Evolutionary conservation across 208 protist species (phyloP).

Genomic region (Trypanosoma scelopori): DNA sequence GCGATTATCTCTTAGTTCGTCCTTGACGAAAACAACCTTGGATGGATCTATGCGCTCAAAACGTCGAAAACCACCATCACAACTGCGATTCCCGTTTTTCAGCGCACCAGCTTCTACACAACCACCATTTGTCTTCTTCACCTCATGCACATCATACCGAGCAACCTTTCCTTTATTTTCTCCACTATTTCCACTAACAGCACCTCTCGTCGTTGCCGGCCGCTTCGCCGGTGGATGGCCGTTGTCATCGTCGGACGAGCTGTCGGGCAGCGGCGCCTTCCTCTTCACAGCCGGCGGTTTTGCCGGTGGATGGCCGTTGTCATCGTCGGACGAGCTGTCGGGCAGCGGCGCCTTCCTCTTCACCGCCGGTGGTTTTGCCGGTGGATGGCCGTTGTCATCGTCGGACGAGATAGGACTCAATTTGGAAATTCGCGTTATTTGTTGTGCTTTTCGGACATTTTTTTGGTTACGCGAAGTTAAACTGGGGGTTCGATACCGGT

Average conservation of each 20-base stretch:
- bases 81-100: constrained; percentile 2
- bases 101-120: background rate
- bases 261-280: constrained; percentile 41
- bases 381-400: background rate
- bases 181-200: constrained; percentile 2
- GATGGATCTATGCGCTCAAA: constrained; percentile 81
- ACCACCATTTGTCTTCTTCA: background rate
- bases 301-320: constrained; percentile 51
- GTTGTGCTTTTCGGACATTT: too few species aligned
- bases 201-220: constrained; percentile 9
- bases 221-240: constrained; percentile 21
- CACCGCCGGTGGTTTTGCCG: background rate
- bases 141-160: background rate
- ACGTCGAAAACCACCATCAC: constrained; percentile 21
- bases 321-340: constrained; percentile 42
- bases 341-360: constrained; percentile 32
- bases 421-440: too few species aligned
- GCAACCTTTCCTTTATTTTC: background rate
- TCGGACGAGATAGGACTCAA: too few species aligned
- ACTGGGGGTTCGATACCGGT: too few species aligned
- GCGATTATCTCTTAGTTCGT: constrained; percentile 65
- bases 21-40: constrained; percentile 58
- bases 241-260: constrained; percentile 23
- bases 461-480: too few species aligned
- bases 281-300: constrained; percentile 40